Evolutionary conservation across 2,329 filamentous ascomycete species (phyloP), one percentile per base, ranked within the genome.

Genomic region (Lachnellula willkommii): DNA sequence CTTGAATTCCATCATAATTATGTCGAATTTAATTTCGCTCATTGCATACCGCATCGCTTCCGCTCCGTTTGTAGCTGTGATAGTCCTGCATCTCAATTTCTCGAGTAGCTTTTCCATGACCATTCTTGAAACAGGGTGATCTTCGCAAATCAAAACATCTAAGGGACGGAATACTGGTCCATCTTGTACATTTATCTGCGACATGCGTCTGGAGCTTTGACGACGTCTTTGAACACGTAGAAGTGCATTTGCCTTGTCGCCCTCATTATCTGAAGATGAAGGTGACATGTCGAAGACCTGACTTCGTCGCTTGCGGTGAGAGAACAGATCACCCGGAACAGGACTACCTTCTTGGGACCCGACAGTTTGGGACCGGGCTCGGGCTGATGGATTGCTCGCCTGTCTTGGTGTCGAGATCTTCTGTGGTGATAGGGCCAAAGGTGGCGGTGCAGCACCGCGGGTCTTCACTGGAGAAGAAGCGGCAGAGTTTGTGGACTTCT

Each of bases 21-120:
- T 90, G 72, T 99, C 94, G 68, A 97, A 99, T 68, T 97, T 95
- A 69, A 99, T 93, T 69, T 97, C 93, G 68, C 93, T 93, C 79
- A 95, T 89, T 28, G 94, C 91, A 72, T 94, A 96, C 22, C 93
- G 85, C 66, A 96, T 87, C 11, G 93, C 94, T 69, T 99, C 94
- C 0, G 90, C 87, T 1, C 94, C 94, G 64, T 92, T 96, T 3
- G 87, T 81, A 4, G 94, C 93, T 2, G 90, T 91, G 66, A 99
- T 94, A 8, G 93, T 96, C 43, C 94, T 89, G 67, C 94, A 99
- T 37, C 90, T 88, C 37, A 97, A 77, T 73, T 97, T 99, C 71
- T 99, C 94, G 52, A 99, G 80, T 7, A 99, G 76, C 66, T 95
- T 94, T 69, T 99, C 94, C 93, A 99, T 97, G n/a, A 99, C 93